These are phyloP conservation scores for Ophiosphaerella korrae DNA, from an alignment of 2,329 filamentous ascomycete genomes.

Conservation along the genomic window DNA sequence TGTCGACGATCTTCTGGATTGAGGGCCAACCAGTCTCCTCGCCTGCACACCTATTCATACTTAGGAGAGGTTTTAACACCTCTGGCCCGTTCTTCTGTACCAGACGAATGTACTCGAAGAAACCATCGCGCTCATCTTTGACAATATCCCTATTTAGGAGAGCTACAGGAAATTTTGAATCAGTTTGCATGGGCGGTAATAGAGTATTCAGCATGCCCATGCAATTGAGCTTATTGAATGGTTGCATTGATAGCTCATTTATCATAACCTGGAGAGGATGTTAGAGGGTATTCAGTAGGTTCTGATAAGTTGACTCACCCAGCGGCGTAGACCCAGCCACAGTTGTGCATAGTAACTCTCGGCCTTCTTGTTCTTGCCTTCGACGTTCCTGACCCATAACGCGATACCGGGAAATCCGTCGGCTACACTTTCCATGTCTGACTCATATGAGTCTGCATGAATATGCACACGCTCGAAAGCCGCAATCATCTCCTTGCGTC, in stretches of 20 bases:
- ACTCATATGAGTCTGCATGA: constrained; percentile 53
- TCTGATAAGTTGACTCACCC: constrained; percentile 54
- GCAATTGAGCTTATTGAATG: constrained; percentile 69
- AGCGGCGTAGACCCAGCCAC: constrained; percentile 66
- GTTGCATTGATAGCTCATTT: constrained; percentile 66
- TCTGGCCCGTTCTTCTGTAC: constrained; percentile 62
- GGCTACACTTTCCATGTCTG: constrained; percentile 55
- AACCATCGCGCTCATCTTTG: constrained; percentile 62
- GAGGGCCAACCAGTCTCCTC: constrained; percentile 63
- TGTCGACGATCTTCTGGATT: constrained; percentile 56
- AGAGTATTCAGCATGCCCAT: constrained; percentile 72
- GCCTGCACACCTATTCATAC: constrained; percentile 56
- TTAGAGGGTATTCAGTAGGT: constrained; percentile 7
- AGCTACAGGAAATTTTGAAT: constrained; percentile 51
- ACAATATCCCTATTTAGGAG: constrained; percentile 59
- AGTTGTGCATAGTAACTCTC: constrained; percentile 61
- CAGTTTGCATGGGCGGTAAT: constrained; percentile 60
- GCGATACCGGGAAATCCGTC: constrained; percentile 60
- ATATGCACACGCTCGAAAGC: constrained; percentile 62
- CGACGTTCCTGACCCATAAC: constrained; percentile 60
- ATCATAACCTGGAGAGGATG: constrained; percentile 59
- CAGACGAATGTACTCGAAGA: constrained; percentile 65
- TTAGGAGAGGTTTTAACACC: constrained; percentile 60
- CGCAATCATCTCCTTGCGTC: constrained; percentile 62
- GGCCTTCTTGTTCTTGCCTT: constrained; percentile 48